Evolutionary conservation across 257 asterid species (phyloP).

Genomic region (Paulownia fortunei): DNA sequence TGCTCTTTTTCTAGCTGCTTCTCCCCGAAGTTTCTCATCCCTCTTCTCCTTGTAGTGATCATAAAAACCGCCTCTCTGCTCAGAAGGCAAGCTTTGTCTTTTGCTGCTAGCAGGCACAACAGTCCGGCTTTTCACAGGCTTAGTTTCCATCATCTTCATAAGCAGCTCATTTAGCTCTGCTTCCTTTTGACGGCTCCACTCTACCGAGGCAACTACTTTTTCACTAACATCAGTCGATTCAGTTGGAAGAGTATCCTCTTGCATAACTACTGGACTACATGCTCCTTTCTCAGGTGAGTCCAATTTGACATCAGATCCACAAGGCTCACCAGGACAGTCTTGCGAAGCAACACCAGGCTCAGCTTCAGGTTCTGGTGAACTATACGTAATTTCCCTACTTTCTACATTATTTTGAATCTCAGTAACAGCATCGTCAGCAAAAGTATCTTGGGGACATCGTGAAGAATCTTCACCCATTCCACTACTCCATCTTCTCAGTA

Average conservation of each 20-base stretch:
- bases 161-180: slow-evolving; percentile 87
- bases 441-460: slow-evolving; percentile 41
- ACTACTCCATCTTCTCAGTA: slow-evolving; percentile 96
- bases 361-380: slow-evolving; percentile 44
- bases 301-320: slow-evolving; percentile 41
- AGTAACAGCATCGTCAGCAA: slow-evolving; percentile 44
- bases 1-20: slow-evolving; percentile 54
- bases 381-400: slow-evolving; percentile 32
- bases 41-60: slow-evolving; percentile 77
- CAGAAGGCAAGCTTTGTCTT: slow-evolving; percentile 60
- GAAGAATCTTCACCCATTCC: slow-evolving; percentile 67
- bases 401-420: slow-evolving; percentile 41
- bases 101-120: slow-evolving; percentile 50
- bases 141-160: slow-evolving; percentile 91
- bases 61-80: slow-evolving; percentile 69
- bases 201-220: slow-evolving; percentile 63
- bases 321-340: slow-evolving; percentile 36
- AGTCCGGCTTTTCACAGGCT: slow-evolving; percentile 60
- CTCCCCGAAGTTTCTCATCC: slow-evolving; percentile 74
- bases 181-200: slow-evolving; percentile 94
- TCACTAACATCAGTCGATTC: slow-evolving; percentile 50
- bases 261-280: slow-evolving; percentile 34
- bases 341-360: slow-evolving; percentile 39
- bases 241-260: slow-evolving; percentile 50
- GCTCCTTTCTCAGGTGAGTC: slow-evolving; percentile 45